Percentiles rank a stretch among this genome's conserved stretches.
Conservation (phyloP, 2,329 filamentous ascomycete genomes). For the Neonectria magnoliae region DNA sequence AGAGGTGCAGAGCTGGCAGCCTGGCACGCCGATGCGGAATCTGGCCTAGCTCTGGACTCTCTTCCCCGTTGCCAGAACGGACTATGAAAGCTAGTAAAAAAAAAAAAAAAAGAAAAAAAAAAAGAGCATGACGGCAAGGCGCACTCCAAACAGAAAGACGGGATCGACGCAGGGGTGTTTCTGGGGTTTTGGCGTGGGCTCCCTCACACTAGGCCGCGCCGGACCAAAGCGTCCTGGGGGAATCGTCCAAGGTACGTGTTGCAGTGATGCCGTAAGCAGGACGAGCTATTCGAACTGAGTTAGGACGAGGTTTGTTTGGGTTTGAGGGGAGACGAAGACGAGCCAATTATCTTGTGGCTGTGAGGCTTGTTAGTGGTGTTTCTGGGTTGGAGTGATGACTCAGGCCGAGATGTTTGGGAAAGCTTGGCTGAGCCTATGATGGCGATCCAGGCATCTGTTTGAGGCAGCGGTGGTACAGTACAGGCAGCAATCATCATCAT, state of each 20-base stretch:
- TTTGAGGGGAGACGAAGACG: not conserved
- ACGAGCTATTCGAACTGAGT: not conserved
- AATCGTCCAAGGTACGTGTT: not conserved
- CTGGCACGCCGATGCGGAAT: not conserved
- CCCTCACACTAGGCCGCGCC: conserved; percentile 22
- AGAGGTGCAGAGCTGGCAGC: not conserved
- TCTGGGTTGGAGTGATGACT: not conserved
- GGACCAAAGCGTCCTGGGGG: too few relatives aligned
- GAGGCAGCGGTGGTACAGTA: not conserved
- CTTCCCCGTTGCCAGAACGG: not conserved
- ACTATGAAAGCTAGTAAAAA: not conserved
- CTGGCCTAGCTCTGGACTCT: not conserved
- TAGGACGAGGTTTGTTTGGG: not conserved
- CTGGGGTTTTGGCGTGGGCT: conserved; percentile 24
- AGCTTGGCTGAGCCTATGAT: not conserved
- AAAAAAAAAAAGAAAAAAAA: not conserved
- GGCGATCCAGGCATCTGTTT: not conserved
- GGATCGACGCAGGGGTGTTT: not conserved
- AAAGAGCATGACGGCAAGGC: conserved; percentile 15
- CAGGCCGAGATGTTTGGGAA: not conserved
- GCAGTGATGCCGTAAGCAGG: not conserved
- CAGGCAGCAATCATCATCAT: not conserved
- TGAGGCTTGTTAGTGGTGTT: not conserved
- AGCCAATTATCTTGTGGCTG: not conserved
- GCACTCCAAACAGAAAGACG: conserved; percentile 4